These are phyloP conservation scores for Penicillium sp. DNA, from an alignment of 2,329 filamentous ascomycete genomes.

Conservation along the genomic window DNA sequence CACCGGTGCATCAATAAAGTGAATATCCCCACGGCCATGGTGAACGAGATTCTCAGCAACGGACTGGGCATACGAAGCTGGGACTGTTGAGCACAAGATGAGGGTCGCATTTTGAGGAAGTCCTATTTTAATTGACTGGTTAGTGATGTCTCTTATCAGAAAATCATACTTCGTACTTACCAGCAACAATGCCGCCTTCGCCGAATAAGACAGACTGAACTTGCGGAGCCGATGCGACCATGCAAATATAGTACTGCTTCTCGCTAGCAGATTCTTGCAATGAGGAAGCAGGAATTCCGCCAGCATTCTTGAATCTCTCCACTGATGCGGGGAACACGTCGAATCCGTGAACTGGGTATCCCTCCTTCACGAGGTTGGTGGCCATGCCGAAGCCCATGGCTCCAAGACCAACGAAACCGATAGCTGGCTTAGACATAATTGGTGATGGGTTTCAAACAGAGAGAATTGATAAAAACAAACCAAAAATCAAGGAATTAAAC, in stretches of 20 bases:
- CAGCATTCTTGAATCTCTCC: constrained; percentile 63
- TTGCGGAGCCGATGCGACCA: constrained; percentile 74
- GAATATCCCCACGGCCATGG: constrained; percentile 61
- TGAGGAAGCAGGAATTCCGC: constrained; percentile 61
- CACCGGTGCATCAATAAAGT: constrained; percentile 70
- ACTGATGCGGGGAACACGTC: constrained; percentile 70
- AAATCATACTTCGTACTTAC: constrained; percentile 3
- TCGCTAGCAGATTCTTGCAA: constrained; percentile 62
- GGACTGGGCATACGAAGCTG: constrained; percentile 64
- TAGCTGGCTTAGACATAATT: constrained; percentile 47
- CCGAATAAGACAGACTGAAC: constrained; percentile 67
- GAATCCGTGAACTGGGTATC: constrained; percentile 69
- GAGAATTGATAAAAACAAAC: neutral
- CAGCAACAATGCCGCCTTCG: constrained; percentile 49
- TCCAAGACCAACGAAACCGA: constrained; percentile 73
- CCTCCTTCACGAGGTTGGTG: constrained; percentile 67
- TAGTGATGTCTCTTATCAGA: neutral
- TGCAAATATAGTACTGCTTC: constrained; percentile 66
- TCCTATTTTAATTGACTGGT: constrained; percentile 17
- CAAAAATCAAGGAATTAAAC: neutral
- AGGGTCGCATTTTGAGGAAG: constrained; percentile 62
- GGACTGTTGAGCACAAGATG: constrained; percentile 70
- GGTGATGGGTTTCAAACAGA: neutral
- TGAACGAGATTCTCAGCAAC: constrained; percentile 59
- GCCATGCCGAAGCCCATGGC: constrained; percentile 85